Conservation (phyloP, 1,284 basidiomycete species). For the Cystobasidium sp. region DNA sequence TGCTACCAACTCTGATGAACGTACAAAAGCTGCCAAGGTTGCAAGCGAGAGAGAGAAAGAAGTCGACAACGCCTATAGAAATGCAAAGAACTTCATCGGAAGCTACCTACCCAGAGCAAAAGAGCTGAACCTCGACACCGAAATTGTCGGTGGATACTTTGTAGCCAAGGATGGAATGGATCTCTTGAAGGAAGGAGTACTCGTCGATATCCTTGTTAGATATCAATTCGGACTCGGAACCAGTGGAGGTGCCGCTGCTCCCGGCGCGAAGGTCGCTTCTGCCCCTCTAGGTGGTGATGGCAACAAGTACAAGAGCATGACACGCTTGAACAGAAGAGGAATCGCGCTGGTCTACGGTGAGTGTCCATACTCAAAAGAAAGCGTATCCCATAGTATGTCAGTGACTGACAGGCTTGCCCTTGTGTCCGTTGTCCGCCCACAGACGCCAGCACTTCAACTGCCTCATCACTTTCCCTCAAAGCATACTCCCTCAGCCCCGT, state of each 20-base stretch:
- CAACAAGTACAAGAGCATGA: conserved; percentile 34
- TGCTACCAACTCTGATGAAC: conserved; percentile 21
- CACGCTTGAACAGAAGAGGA: conserved; percentile 67
- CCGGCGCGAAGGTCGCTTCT: conserved; percentile 40
- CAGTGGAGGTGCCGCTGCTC: conserved; percentile 58
- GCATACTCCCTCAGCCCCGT: conserved; percentile 84
- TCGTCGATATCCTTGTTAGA: conserved; percentile 85
- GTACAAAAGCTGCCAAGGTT: conserved; percentile 9
- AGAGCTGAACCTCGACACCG: conserved; percentile 92
- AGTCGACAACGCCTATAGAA: conserved; percentile 37
- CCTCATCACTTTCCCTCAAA: conserved; percentile 86
- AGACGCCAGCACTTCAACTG: conserved; percentile 66
- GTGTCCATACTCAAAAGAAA: too few species aligned
- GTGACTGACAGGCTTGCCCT: background rate
- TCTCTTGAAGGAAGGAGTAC: conserved; percentile 81
- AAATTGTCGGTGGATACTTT: conserved; percentile 95
- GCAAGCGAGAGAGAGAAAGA: conserved; percentile 37
- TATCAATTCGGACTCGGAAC: conserved; percentile 79
- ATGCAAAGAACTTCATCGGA: conserved; percentile 67
- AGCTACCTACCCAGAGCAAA: conserved; percentile 84
- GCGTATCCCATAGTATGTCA: too few species aligned
- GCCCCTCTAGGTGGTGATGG: conserved; percentile 33
- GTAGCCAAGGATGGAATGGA: conserved; percentile 63
- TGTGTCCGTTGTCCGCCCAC: conserved; percentile 33
- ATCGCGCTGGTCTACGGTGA: conserved; percentile 86